Evolutionary conservation across 2,329 filamentous ascomycete genomes (phyloP).

Genomic region (Ceratocystis lukuohia): DNA sequence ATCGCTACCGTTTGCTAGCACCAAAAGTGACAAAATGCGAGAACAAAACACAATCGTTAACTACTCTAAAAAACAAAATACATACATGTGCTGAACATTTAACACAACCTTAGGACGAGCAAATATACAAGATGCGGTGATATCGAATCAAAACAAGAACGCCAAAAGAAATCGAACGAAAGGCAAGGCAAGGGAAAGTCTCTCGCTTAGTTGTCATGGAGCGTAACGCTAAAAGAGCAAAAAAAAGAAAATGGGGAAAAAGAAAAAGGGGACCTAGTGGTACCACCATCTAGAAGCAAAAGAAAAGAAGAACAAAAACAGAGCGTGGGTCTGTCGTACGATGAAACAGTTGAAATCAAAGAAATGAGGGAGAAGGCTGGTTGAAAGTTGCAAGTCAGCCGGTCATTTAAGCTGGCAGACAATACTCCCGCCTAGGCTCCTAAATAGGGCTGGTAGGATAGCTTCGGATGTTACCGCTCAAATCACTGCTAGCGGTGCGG

Average conservation of each 20-base stretch:
- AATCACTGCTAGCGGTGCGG: constrained; percentile 71
- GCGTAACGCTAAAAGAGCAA: constrained; percentile 2
- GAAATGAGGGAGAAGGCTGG: background rate
- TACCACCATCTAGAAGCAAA: background rate
- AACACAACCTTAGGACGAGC: background rate
- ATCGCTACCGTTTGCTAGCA: background rate
- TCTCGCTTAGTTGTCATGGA: background rate
- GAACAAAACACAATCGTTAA: background rate
- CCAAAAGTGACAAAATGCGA: background rate
- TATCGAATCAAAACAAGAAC: constrained; percentile 5
- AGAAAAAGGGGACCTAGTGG: background rate
- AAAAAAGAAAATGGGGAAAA: background rate
- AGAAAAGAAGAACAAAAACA: constrained; percentile 1
- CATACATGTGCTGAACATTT: background rate
- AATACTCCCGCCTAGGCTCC: constrained; percentile 12
- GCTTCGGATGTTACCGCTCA: constrained; percentile 42
- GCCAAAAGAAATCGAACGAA: background rate
- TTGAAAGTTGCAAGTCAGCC: too few relatives aligned
- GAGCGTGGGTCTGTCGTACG: background rate
- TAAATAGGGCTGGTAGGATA: constrained; percentile 46
- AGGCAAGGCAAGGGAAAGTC: too few relatives aligned
- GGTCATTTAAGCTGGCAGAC: background rate
- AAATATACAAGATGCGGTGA: background rate
- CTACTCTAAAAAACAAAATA: background rate
- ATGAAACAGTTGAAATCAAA: background rate